Conservation (phyloP, 2,329 filamentous ascomycete genomes). For the Pestalotiopsis fici region DNA sequence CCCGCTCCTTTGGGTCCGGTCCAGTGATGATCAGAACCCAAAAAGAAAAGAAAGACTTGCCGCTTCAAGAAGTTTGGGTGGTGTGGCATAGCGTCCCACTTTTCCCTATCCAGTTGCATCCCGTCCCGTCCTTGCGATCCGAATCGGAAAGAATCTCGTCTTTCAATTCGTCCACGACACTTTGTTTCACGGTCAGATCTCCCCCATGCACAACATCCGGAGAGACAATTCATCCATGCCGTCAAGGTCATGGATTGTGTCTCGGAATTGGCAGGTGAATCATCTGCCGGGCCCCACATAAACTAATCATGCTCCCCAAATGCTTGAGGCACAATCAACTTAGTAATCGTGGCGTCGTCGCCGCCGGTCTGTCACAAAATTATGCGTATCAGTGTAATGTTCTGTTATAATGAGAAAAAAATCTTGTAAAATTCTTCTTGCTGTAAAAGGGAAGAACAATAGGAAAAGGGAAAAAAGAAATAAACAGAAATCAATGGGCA, state of each 20-base stretch:
- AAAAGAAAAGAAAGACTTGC: neutral
- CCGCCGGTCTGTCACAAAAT: conserved; percentile 40
- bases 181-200: neutral
- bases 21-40: neutral
- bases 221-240: neutral
- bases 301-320: neutral
- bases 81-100: neutral
- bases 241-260: neutral
- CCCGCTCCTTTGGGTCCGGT: neutral
- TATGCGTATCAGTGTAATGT: conserved; percentile 38
- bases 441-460: conserved; percentile 20
- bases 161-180: neutral
- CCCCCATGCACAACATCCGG: neutral
- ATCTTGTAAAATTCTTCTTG: conserved; percentile 14
- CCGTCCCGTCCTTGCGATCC: neutral
- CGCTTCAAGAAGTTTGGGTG: neutral
- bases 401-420: conserved; percentile 19
- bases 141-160: neutral
- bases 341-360: conserved; percentile 34
- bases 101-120: neutral
- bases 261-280: neutral
- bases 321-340: neutral
- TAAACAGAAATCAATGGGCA: conserved; percentile 14
- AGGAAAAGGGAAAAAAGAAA: conserved; percentile 14
- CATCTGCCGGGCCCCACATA: neutral